Evolutionary conservation across 345 rosid species (phyloP), one percentile per base, ranked within the genome.

Genomic region (Euphorbia pulcherrima): DNA sequence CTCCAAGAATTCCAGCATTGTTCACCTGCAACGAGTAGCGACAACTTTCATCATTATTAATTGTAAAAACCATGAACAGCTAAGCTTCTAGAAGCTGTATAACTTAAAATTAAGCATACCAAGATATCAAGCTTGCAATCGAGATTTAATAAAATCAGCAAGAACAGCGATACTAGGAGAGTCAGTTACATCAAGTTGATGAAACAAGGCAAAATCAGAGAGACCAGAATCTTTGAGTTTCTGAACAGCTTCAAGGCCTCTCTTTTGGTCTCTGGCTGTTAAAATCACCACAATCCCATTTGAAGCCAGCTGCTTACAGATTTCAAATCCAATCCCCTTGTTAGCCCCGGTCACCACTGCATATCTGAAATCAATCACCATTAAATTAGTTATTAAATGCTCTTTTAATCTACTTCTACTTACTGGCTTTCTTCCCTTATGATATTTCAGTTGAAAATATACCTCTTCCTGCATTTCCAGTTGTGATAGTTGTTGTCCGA

Each of bases 1-100:
- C 71, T 13, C 85, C 88, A 40, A 4, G 14, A 70, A 84, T 0
- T 28, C 80, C 88, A 3, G 88, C 87, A 55, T 84, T 84, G 67
- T 86, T 86, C 40, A 82, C 83, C 88, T 82, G 72, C 58, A 24
- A 6, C 3, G 37, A 33, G 37, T 33, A 2, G 37, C 3, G 37
- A 33, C 37, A 33, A 2, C 7, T 7, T 33, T 33, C 37, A 33
- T 7, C 37, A 33, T 33, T 40, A 58, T 33, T 33, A 58, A 26
- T 5, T 41, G 33, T 48, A 46, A 8, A 48, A 33, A 20, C 37
- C 7, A 7, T 33, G 7, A 2, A 33, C 37, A 7, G 7, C 4
- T 7, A 33, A 33, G 37, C 37, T 33, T 33, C 4, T 7, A 33
- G 3, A 18, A 46, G 29, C 23, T 21, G 29, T 10, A 4, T 56